Evolutionary conservation across 352 stramenopile genomes (phyloP).

Genomic region (Blastocystis sp.): DNA sequence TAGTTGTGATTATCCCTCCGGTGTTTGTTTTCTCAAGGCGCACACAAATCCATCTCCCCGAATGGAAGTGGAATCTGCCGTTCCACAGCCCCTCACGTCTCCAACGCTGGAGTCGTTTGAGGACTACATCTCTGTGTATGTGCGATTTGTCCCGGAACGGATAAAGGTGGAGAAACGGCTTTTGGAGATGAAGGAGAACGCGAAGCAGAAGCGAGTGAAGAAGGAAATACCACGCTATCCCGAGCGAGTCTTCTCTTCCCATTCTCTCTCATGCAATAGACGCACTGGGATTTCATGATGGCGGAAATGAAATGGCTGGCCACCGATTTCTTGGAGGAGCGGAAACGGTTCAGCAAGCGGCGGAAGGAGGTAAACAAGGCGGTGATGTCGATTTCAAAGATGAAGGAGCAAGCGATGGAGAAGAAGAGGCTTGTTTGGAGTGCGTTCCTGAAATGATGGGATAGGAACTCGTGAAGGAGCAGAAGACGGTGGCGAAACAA

Average conservation of each 20-base stretch:
- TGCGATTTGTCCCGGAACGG: background rate
- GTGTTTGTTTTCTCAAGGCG: too few relatives aligned
- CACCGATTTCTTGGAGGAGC: conserved; percentile 85
- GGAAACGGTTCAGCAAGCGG: conserved; percentile 80
- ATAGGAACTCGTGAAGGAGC: conserved; percentile 31
- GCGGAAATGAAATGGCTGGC: conserved; percentile 84
- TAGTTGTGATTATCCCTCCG: too few relatives aligned
- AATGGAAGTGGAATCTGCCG: conserved; percentile 16
- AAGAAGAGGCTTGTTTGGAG: conserved; percentile 53
- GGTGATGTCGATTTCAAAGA: conserved; percentile 76
- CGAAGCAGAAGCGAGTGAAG: conserved; percentile 7
- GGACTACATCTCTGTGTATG: conserved; percentile 3
- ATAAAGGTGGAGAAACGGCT: conserved; percentile 23
- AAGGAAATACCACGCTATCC: conserved; percentile 20
- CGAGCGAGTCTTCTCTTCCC: background rate
- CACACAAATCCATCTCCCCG: too few relatives aligned
- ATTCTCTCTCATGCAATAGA: background rate
- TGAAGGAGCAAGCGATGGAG: conserved; percentile 72
- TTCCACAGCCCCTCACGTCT: background rate
- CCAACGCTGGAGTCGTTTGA: conserved; percentile 32
- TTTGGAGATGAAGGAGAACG: conserved; percentile 14
- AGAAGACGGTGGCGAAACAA: conserved; percentile 46
- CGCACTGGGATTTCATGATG: conserved; percentile 72
- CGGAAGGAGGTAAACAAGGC: conserved; percentile 78
- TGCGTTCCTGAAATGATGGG: background rate